phyloP scores from a whole-genome alignment of 139 green algal genomes.

The Volvox africanus region DNA sequence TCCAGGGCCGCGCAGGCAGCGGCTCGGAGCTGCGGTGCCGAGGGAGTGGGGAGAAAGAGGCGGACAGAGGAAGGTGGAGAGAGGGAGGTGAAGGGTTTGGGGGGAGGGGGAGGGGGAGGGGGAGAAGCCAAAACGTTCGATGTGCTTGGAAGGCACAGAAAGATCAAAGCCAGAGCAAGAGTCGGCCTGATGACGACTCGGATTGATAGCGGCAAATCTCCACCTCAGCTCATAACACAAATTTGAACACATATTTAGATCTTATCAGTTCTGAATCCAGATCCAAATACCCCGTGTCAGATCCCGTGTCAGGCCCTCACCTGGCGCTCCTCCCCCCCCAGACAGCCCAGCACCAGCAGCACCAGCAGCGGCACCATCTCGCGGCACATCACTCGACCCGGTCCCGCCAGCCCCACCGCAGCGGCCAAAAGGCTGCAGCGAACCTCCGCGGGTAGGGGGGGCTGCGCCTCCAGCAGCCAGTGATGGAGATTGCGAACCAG shows the following conservation, averaged over 20 bases:
- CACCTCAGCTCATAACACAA: too few relatives aligned
- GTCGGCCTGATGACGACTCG: too few relatives aligned
- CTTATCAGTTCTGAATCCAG: too few relatives aligned
- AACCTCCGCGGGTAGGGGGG: neutral
- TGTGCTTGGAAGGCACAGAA: too few relatives aligned
- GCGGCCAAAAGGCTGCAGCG: constrained; percentile 21
- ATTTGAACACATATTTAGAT: too few relatives aligned
- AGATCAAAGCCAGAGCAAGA: too few relatives aligned
- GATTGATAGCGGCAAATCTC: too few relatives aligned
- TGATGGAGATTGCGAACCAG: neutral
- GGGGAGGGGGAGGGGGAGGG: too few relatives aligned
- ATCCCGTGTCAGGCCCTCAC: too few relatives aligned
- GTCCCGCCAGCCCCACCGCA: constrained; percentile 18
- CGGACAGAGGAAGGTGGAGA: neutral
- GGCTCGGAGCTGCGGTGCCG: constrained; percentile 38
- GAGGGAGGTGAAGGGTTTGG: neutral
- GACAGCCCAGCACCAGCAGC: constrained; percentile 47
- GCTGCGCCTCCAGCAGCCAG: neutral
- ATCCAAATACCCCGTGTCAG: too few relatives aligned
- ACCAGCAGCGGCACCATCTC: neutral
- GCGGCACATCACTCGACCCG: neutral
- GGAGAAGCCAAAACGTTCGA: too few relatives aligned
- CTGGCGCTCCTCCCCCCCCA: neutral
- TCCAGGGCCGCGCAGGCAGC: constrained; percentile 34
- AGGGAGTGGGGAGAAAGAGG: neutral